phyloP scores from a whole-genome alignment of 352 stramenopile genomes.

The Globisporangium spinosum region DNA sequence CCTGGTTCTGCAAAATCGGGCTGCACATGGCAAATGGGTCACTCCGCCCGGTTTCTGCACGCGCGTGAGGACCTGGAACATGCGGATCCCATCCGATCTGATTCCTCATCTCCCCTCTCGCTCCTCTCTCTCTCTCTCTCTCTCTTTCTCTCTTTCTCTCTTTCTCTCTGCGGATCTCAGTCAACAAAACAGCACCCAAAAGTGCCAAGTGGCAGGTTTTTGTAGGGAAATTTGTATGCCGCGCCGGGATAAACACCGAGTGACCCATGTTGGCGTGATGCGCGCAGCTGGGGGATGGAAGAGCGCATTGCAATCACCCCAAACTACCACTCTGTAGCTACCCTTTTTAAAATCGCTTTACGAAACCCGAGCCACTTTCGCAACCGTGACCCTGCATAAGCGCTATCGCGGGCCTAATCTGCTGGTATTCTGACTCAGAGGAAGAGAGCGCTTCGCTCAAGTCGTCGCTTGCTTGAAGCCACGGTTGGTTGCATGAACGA shows the following conservation, averaged over 20 bases:
- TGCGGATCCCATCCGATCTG: constrained; percentile 3
- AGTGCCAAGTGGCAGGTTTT: not conserved
- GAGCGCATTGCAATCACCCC: not conserved
- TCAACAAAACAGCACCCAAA: not conserved
- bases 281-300: not conserved
- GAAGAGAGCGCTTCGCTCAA: not conserved
- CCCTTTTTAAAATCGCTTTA: not conserved
- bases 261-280: not conserved
- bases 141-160: not conserved
- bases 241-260: not conserved
- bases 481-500: not conserved
- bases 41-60: not conserved
- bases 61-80: not conserved
- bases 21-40: not conserved
- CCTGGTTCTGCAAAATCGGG: constrained; percentile 1
- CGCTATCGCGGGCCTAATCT: not conserved
- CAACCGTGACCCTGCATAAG: not conserved
- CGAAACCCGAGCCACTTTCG: not conserved
- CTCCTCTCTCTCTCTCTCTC: constrained; percentile 3
- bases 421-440: not conserved
- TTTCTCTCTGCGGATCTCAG: constrained; percentile 6
- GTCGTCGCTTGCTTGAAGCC: not conserved
- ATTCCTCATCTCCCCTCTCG: constrained; percentile 14
- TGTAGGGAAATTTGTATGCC: not conserved
- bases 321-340: not conserved